These are phyloP conservation scores for Corchorus capsularis DNA, from an alignment of 345 rosid species.

Conservation along the genomic window DNA sequence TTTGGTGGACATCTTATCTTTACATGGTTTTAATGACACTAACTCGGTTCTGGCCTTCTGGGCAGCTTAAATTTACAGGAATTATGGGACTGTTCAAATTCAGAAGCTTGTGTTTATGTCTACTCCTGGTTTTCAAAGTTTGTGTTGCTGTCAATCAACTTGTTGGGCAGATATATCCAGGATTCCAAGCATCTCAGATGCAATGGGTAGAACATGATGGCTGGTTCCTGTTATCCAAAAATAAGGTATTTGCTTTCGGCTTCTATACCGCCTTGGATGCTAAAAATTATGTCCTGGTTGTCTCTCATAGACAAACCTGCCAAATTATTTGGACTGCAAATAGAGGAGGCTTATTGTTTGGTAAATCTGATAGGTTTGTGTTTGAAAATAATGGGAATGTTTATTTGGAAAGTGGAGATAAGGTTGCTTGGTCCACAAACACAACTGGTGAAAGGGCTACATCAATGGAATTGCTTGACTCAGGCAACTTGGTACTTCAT, in stretches of 20 bases:
- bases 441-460: constrained; percentile 39
- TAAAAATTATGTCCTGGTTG: constrained; percentile 32
- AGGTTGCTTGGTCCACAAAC: constrained; percentile 40
- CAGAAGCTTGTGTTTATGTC: constrained; percentile 25
- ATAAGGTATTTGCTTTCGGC: constrained; percentile 41
- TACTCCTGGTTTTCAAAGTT: constrained; percentile 24
- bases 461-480: constrained; percentile 47
- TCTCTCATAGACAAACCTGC: constrained; percentile 34
- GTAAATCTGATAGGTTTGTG: constrained; percentile 40
- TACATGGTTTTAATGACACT: background rate
- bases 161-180: constrained; percentile 44
- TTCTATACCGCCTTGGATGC: constrained; percentile 41
- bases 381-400: constrained; percentile 46
- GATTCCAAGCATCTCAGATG: constrained; percentile 46
- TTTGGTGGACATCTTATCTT: background rate
- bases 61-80: constrained; percentile 16
- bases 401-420: constrained; percentile 31
- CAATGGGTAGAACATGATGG: constrained; percentile 42
- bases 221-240: constrained; percentile 41
- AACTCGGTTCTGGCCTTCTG: constrained; percentile 1
- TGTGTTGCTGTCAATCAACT: constrained; percentile 23
- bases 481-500: constrained; percentile 57
- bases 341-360: constrained; percentile 33
- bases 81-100: constrained; percentile 27
- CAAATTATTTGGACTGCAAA: constrained; percentile 56